phyloP scores from a whole-genome alignment of 257 asterid genomes.

The Eustoma russellianum region DNA sequence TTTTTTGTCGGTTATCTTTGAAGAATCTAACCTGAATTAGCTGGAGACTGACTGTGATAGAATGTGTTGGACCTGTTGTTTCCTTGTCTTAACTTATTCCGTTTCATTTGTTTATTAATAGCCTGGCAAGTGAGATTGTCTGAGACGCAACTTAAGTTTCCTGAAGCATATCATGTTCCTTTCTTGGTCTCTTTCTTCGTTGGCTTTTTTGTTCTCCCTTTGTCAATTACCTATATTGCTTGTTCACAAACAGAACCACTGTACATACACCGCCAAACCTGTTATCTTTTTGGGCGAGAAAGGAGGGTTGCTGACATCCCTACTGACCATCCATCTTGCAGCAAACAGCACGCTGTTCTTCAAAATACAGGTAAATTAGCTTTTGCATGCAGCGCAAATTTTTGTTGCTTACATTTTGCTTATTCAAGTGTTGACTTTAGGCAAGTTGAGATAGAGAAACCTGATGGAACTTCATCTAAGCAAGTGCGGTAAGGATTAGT shows the following conservation, averaged over 20 bases:
- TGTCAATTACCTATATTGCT: no score
- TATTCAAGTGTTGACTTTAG: conserved; percentile 26
- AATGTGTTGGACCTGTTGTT: no score
- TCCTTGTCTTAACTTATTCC: no score
- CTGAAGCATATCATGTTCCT: no score
- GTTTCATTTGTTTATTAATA: no score
- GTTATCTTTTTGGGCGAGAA: conserved; percentile 97
- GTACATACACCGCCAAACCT: conserved; percentile 86
- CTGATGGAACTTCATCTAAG: conserved; percentile 63
- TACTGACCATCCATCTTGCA: conserved; percentile 98
- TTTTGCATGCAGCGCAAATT: conserved; percentile 2
- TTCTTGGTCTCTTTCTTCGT: no score
- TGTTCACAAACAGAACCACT: conserved; percentile 59
- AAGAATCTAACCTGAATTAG: no score
- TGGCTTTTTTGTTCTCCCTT: no score
- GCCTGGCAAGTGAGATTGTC: no score
- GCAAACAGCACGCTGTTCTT: conserved; percentile 98
- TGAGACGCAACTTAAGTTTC: no score
- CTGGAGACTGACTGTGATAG: no score
- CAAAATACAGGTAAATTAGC: conserved; percentile 66
- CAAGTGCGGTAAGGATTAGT: conserved; percentile 49
- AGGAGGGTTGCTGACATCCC: conserved; percentile 93
- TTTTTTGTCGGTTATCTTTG: no score
- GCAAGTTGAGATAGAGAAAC: conserved; percentile 86
- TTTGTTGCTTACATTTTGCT: conserved; percentile 4